Conservation (phyloP, 2,329 filamentous ascomycete genomes). For the Didymella exigua region DNA sequence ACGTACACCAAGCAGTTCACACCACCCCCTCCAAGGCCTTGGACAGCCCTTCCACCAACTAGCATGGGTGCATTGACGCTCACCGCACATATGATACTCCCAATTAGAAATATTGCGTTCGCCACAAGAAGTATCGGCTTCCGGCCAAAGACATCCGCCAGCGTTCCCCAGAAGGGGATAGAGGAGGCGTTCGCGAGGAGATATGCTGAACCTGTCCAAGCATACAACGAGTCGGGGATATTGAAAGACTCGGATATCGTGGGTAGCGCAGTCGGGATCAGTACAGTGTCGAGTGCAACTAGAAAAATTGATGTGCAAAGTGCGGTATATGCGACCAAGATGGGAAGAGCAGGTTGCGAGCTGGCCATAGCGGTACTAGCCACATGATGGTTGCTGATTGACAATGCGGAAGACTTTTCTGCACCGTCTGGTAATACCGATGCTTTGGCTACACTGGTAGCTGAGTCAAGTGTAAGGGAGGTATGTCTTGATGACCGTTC, state of each 20-base stretch:
- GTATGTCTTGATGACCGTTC: slow-evolving; percentile 11
- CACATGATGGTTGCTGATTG: not conserved
- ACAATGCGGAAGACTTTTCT: not conserved
- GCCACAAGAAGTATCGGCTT: slow-evolving; percentile 45
- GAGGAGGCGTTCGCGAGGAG: slow-evolving; percentile 48
- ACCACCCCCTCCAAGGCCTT: slow-evolving; percentile 61
- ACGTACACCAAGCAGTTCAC: slow-evolving; percentile 60
- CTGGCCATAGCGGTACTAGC: not conserved
- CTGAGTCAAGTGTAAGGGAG: slow-evolving; percentile 10
- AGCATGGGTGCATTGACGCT: slow-evolving; percentile 58
- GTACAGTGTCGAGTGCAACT: slow-evolving; percentile 59
- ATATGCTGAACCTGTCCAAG: slow-evolving; percentile 69
- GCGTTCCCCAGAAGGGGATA: slow-evolving; percentile 50
- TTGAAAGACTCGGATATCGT: slow-evolving; percentile 68
- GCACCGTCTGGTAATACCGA: not conserved
- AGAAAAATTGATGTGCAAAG: slow-evolving; percentile 48
- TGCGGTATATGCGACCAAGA: slow-evolving; percentile 37
- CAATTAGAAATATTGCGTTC: slow-evolving; percentile 54
- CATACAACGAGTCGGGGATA: slow-evolving; percentile 69
- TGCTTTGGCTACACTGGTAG: not conserved
- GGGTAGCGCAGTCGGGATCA: slow-evolving; percentile 69
- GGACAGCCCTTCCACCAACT: slow-evolving; percentile 59
- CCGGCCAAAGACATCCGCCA: slow-evolving; percentile 48
- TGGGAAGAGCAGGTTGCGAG: not conserved
- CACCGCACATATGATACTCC: slow-evolving; percentile 58